Evolutionary conservation across 2,329 filamentous ascomycete genomes (phyloP), one percentile per base, ranked within the genome.

Genomic region (Cytospora paraplurivora): DNA sequence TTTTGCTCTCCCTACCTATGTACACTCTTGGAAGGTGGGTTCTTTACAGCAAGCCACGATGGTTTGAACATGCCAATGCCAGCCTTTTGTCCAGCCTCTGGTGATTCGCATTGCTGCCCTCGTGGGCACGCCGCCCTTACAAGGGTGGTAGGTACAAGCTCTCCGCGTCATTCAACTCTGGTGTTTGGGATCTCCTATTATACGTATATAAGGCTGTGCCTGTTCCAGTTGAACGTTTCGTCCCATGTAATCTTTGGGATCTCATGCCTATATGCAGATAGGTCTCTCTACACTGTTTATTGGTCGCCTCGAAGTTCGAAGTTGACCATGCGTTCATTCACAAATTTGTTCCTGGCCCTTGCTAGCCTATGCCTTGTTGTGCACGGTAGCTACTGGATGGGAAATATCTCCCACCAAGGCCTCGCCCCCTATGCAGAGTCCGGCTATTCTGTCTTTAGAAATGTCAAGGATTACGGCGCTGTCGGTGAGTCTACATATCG

Each of bases 401-500:
- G 67, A 34, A 68, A 72, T 52, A 71, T 76, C 44, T 60, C 70
- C n/a, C 73, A 81, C 67, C 76, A 78, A 66, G 78, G 79, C 13
- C 64, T 76, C 63, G 78, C 79, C 11, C 78, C 79, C 41, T 81
- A 76, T 69, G 78, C 75, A 50, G 72, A 69, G 7, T 58, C 70
- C 17, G 75, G 73, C 35, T 81, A 80, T 61, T 71, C 73, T n/a
- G 77, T 81, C 6, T 82, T 80, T 66, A 77, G 79, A 53, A 81
- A 81, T 64, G 79, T 81, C 27, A 79, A 73, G 69, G 79, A 79
- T 71, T 82, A 78, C 64, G 79, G 79, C 53, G 79, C 79, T 56
- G 76, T 69, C 65, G 79, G 64, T 66, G 50, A 13, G 64, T 55
- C 12, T 15, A 51, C 6, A 27, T 1, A 11, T 5, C 1, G 15